Percentiles rank a stretch among this genome's conserved stretches.
These are phyloP conservation scores for Sarcomyxa edulis DNA, from an alignment of 768 basidiomycete genomes.

Conservation along the genomic window DNA sequence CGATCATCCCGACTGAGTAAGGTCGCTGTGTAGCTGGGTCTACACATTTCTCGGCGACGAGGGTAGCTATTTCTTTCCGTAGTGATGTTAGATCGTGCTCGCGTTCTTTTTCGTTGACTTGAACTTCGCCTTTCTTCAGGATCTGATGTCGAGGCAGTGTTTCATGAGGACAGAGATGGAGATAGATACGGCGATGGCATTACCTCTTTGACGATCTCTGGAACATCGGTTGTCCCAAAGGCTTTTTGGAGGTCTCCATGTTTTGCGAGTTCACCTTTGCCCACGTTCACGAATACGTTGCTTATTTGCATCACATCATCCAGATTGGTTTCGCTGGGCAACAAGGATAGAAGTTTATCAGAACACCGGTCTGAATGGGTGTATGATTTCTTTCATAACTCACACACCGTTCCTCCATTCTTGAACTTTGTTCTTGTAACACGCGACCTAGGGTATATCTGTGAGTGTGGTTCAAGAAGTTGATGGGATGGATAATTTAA, in stretches of 20 bases:
- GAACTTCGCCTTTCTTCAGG: constrained; percentile 91
- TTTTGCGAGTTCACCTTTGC: constrained; percentile 92
- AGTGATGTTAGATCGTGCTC: constrained; percentile 83
- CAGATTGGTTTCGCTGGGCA: constrained; percentile 76
- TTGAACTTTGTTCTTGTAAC: constrained; percentile 99
- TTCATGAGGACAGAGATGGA: not conserved
- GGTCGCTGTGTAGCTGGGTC: constrained; percentile 87
- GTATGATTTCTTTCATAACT: constrained; percentile 22
- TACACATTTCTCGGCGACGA: constrained; percentile 94
- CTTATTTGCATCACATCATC: constrained; percentile 96
- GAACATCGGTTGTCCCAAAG: constrained; percentile 71
- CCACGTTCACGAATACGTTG: constrained; percentile 94
- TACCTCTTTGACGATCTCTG: constrained; percentile 80
- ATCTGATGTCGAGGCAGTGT: constrained; percentile 46
- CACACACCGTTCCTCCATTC: constrained; percentile 93
- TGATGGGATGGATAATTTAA: not conserved
- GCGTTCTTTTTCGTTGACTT: constrained; percentile 95
- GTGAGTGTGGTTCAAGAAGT: constrained; percentile 8
- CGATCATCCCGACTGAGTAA: constrained; percentile 92
- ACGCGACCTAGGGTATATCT: constrained; percentile 64
- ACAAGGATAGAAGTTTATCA: constrained; percentile 2
- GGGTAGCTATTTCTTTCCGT: constrained; percentile 85
- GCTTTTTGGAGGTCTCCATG: constrained; percentile 87
- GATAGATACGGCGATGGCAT: not conserved
- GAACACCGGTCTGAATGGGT: too few species aligned